These are phyloP conservation scores for Sarocladium oryzae DNA, from an alignment of 2,329 filamentous ascomycete species.

Conservation along the genomic window DNA sequence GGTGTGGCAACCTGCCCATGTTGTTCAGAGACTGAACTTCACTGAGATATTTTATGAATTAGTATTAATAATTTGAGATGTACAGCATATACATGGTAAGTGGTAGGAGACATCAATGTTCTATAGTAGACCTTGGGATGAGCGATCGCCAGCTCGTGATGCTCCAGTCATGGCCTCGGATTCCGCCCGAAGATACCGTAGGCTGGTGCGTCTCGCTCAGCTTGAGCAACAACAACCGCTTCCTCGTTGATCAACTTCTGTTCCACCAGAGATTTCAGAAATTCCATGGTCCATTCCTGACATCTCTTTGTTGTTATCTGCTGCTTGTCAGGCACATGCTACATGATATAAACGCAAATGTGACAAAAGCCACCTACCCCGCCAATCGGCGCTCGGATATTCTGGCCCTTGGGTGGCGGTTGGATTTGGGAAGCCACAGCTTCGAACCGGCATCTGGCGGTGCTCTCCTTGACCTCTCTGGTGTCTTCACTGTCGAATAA, in stretches of 20 bases:
- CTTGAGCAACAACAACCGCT: neutral
- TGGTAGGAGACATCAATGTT: too few species aligned
- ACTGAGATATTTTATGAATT: too few species aligned
- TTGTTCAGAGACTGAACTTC: too few species aligned
- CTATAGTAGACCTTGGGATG: too few species aligned
- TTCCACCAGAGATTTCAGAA: neutral
- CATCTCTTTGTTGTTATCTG: constrained; percentile 4
- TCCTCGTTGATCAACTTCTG: neutral
- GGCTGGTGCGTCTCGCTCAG: constrained; percentile 1
- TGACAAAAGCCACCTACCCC: neutral
- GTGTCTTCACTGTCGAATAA: neutral
- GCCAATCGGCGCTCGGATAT: constrained; percentile 4
- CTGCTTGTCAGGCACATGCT: too few species aligned
- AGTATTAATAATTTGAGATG: too few species aligned
- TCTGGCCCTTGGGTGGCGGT: constrained; percentile 2
- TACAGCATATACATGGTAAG: too few species aligned
- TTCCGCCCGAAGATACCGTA: constrained; percentile 1
- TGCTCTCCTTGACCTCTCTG: neutral
- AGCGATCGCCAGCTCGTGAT: too few species aligned
- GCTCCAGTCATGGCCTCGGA: too few species aligned
- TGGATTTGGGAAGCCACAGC: neutral
- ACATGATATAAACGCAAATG: too few species aligned
- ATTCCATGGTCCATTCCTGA: constrained; percentile 10
- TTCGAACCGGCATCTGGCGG: neutral
- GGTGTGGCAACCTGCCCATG: too few species aligned